phyloP scores from a whole-genome alignment of 1,139 yeast species.

The Geotrichum restrictum region DNA sequence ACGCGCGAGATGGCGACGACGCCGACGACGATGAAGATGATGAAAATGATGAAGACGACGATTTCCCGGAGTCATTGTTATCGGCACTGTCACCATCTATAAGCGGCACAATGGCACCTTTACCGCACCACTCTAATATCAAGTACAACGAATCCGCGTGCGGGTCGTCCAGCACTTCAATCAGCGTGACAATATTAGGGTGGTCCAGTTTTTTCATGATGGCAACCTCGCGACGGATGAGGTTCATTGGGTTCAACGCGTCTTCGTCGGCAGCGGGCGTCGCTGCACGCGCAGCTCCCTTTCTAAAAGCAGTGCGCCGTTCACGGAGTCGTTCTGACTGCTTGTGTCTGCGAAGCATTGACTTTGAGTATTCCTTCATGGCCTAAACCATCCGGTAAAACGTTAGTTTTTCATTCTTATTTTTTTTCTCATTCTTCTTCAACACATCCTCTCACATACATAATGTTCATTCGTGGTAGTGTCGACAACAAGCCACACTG shows the following conservation, averaged over 20 bases:
- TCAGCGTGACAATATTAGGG: constrained; percentile 75
- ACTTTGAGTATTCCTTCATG: constrained; percentile 58
- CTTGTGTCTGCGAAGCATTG: constrained; percentile 46
- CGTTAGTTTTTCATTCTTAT: too few species aligned
- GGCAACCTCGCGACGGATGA: constrained; percentile 74
- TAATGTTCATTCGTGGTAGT: constrained; percentile 42
- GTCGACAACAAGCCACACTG: constrained; percentile 79
- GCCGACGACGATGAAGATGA: too few species aligned
- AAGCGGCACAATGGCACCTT: constrained; percentile 43
- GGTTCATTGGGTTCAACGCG: constrained; percentile 32
- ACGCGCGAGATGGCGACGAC: too few species aligned
- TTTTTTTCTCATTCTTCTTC: too few species aligned
- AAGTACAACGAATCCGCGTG: constrained; percentile 64
- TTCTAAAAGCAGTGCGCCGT: constrained; percentile 26
- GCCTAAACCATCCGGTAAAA: constrained; percentile 48
- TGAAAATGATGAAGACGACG: too few species aligned
- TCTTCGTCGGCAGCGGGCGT: constrained; percentile 1
- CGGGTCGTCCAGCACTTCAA: constrained; percentile 75
- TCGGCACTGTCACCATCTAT: too few species aligned
- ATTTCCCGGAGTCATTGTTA: too few species aligned
- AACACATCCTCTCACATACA: constrained; percentile 30
- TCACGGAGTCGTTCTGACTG: constrained; percentile 39
- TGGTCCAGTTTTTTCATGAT: constrained; percentile 76
- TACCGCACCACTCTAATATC: constrained; percentile 67
- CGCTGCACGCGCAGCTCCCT: constrained; percentile 16